A percentile compares a stretch with the other conserved stretches of the same genome.
Conservation (phyloP, 768 basidiomycete genomes). For the Suillus decipiens region DNA sequence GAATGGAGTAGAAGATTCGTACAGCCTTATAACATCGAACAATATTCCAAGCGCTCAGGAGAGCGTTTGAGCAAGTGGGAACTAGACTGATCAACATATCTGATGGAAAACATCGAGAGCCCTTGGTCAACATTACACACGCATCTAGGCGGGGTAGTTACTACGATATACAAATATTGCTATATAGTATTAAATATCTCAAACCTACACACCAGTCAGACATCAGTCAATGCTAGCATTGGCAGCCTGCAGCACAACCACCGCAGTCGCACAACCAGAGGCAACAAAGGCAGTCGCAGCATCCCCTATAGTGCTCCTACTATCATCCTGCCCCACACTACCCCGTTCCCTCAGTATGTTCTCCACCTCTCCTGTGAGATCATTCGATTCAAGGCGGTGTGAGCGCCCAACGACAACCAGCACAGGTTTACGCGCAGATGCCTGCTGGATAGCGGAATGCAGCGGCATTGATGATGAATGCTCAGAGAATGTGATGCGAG, state of each 20-base stretch:
- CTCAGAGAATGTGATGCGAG: constrained; percentile 63
- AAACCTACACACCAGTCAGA: neutral
- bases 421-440: constrained; percentile 38
- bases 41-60: neutral
- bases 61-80: neutral
- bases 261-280: constrained; percentile 53
- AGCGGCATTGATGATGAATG: constrained; percentile 55
- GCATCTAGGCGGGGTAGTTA: neutral
- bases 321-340: constrained; percentile 23
- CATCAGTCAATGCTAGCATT: constrained; percentile 21
- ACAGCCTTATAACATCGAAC: neutral
- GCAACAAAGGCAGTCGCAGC: constrained; percentile 77
- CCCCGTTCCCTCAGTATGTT: constrained; percentile 40
- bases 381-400: constrained; percentile 62
- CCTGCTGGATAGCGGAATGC: constrained; percentile 51
- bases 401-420: constrained; percentile 81
- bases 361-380: constrained; percentile 60
- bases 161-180: neutral
- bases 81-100: too few relatives aligned
- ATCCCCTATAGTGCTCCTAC: constrained; percentile 84
- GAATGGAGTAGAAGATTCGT: neutral
- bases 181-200: neutral
- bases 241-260: constrained; percentile 71
- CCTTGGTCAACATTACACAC: neutral
- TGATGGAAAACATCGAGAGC: neutral